Percentiles rank a stretch among this genome's conserved stretches.
Evolutionary conservation across 129 eudicot species (phyloP).

Genomic region (Centella asiatica): DNA sequence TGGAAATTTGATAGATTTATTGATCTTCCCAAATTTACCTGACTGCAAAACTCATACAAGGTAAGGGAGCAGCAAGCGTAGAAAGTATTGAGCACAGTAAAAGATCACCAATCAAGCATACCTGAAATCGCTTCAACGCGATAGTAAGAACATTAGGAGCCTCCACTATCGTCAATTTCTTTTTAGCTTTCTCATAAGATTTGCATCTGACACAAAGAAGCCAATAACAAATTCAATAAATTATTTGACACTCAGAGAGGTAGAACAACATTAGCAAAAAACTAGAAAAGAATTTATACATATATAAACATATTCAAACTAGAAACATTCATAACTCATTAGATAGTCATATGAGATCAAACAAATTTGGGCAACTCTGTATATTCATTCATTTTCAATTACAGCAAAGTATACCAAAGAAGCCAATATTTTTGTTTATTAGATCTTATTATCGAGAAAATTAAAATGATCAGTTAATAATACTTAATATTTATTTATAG

Average conservation of each 20-base stretch:
- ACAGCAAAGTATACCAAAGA: no score
- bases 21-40: slow-evolving; percentile 78
- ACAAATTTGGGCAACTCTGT: no score
- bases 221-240: background rate
- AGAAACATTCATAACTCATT: no score
- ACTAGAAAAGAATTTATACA: background rate
- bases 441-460: no score
- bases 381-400: no score
- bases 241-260: background rate
- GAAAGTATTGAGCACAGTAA: background rate
- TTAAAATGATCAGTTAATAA: no score
- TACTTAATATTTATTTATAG: no score
- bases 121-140: slow-evolving; percentile 87
- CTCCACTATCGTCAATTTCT: slow-evolving; percentile 58
- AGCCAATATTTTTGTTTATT: no score
- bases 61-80: background rate
- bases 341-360: no score
- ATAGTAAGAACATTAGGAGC: slow-evolving; percentile 94
- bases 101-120: slow-evolving; percentile 16
- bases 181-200: slow-evolving; percentile 81
- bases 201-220: slow-evolving; percentile 51
- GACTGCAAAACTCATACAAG: slow-evolving; percentile 36
- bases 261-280: background rate
- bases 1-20: slow-evolving; percentile 65
- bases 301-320: no score